Evolutionary conservation across 768 basidiomycete genomes (phyloP).

Genomic region (Lepiota venenata): DNA sequence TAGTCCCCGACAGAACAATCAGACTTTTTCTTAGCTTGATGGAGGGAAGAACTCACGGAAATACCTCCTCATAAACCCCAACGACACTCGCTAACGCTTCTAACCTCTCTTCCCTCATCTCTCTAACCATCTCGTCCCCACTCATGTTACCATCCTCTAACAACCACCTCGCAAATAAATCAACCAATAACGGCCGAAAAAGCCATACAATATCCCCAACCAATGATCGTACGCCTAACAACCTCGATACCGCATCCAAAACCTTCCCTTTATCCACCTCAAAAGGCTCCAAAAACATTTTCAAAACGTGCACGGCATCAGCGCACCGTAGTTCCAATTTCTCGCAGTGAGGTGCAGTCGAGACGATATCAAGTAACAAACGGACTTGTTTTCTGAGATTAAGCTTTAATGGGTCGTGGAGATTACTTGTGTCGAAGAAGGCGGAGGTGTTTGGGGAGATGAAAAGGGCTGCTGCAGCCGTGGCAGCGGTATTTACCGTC

Average conservation of each 20-base stretch:
- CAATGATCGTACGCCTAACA: neutral
- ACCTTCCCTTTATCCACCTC: neutral
- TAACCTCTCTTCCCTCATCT: slow-evolving; percentile 43
- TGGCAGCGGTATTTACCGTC: slow-evolving; percentile 7
- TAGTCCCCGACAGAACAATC: slow-evolving; percentile 21
- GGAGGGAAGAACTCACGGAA: slow-evolving; percentile 46
- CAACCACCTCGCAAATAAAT: slow-evolving; percentile 83
- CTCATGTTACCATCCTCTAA: slow-evolving; percentile 36
- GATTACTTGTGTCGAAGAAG: neutral
- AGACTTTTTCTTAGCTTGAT: slow-evolving; percentile 6
- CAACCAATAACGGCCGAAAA: slow-evolving; percentile 76
- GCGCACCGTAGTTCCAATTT: neutral
- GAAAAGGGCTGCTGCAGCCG: slow-evolving; percentile 6
- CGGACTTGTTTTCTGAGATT: slow-evolving; percentile 54
- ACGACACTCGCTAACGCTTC: slow-evolving; percentile 60
- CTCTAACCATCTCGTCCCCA: slow-evolving; percentile 46
- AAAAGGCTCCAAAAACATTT: neutral
- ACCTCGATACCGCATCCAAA: slow-evolving; percentile 7
- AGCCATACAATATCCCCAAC: slow-evolving; percentile 45
- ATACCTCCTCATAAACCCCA: slow-evolving; percentile 70
- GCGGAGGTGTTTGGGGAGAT: slow-evolving; percentile 6
- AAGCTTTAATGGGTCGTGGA: slow-evolving; percentile 57
- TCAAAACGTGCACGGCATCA: neutral
- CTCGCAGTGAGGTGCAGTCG: slow-evolving; percentile 31
- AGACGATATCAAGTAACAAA: slow-evolving; percentile 40